Percentiles rank a stretch among this genome's conserved stretches.
Evolutionary conservation across 768 basidiomycete genomes (phyloP).

Genomic region (Dendrothele bispora): DNA sequence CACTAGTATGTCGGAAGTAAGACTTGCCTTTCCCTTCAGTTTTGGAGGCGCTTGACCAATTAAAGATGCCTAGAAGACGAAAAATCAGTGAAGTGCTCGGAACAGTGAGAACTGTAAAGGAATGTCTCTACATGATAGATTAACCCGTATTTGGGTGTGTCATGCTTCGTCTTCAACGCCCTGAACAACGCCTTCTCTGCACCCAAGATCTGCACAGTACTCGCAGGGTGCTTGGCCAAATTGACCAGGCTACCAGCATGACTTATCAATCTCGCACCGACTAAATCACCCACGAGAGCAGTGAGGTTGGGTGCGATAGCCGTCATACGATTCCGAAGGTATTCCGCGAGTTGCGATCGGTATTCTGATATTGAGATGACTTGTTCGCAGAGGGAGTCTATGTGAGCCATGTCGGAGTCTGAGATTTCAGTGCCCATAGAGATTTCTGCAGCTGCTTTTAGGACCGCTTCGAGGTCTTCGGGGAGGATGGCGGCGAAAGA

Average conservation of each 20-base stretch:
- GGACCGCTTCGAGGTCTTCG: slow-evolving; percentile 92
- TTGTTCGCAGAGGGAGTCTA: slow-evolving; percentile 95
- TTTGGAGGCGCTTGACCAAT: slow-evolving; percentile 97
- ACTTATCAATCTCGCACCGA: slow-evolving; percentile 89
- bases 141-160: slow-evolving; percentile 99
- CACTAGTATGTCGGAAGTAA: no score
- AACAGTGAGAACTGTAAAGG: background rate
- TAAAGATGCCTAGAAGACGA: slow-evolving; percentile 69
- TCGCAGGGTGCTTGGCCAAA: slow-evolving; percentile 96
- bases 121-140: slow-evolving; percentile 88
- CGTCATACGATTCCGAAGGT: slow-evolving; percentile 96
- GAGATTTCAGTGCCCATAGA: slow-evolving; percentile 99
- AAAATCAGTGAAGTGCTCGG: slow-evolving; percentile 9
- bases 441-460: slow-evolving; percentile 95
- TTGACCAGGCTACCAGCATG: slow-evolving; percentile 97
- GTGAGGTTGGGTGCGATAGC: slow-evolving; percentile 98
- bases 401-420: slow-evolving; percentile 94
- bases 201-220: slow-evolving; percentile 96
- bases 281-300: slow-evolving; percentile 87
- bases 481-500: slow-evolving; percentile 90
- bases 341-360: slow-evolving; percentile 92
- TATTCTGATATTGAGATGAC: slow-evolving; percentile 96
- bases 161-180: slow-evolving; percentile 97
- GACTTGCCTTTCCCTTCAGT: slow-evolving; percentile 88
- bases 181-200: slow-evolving; percentile 98